Evolutionary conservation across 2,329 filamentous ascomycete species (phyloP).

Genomic region (Paecilomyces variotii): DNA sequence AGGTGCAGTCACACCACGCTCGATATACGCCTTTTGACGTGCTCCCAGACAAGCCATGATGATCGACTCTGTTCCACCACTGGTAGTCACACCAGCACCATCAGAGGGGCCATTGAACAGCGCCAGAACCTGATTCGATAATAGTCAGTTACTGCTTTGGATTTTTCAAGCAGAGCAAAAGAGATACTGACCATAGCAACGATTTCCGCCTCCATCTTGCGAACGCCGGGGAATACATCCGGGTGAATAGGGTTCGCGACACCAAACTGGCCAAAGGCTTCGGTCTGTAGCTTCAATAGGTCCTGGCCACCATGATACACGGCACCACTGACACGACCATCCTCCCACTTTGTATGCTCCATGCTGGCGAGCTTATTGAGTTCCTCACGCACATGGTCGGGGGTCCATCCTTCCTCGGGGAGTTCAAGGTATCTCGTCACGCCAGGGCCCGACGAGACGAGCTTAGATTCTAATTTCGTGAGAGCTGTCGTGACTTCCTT

Average conservation of each 20-base stretch:
- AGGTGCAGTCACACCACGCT: conserved; percentile 82
- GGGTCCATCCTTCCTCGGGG: conserved; percentile 74
- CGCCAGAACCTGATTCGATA: conserved; percentile 47
- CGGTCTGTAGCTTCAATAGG: conserved; percentile 74
- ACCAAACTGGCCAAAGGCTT: conserved; percentile 89
- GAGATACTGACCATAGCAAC: conserved; percentile 71
- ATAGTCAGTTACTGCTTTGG: neutral
- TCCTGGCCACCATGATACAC: conserved; percentile 91
- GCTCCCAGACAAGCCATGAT: conserved; percentile 90
- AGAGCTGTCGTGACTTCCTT: conserved; percentile 75
- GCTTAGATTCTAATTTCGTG: conserved; percentile 71
- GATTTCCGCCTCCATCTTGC: conserved; percentile 98
- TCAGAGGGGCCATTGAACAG: conserved; percentile 85
- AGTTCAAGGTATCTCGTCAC: conserved; percentile 66
- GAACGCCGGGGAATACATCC: conserved; percentile 92
- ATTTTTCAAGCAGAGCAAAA: neutral
- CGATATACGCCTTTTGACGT: conserved; percentile 76
- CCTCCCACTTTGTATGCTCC: conserved; percentile 96
- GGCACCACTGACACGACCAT: conserved; percentile 85
- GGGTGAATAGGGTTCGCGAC: conserved; percentile 96
- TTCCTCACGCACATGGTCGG: conserved; percentile 71
- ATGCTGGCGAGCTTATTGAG: conserved; percentile 70
- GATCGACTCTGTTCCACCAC: conserved; percentile 92
- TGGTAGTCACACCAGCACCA: conserved; percentile 80
- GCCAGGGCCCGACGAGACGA: conserved; percentile 65